Percentiles rank a stretch among this genome's conserved stretches.
These are phyloP conservation scores for Yamadazyma siamensis DNA, from an alignment of 1,139 yeast genomes.

Conservation along the genomic window DNA sequence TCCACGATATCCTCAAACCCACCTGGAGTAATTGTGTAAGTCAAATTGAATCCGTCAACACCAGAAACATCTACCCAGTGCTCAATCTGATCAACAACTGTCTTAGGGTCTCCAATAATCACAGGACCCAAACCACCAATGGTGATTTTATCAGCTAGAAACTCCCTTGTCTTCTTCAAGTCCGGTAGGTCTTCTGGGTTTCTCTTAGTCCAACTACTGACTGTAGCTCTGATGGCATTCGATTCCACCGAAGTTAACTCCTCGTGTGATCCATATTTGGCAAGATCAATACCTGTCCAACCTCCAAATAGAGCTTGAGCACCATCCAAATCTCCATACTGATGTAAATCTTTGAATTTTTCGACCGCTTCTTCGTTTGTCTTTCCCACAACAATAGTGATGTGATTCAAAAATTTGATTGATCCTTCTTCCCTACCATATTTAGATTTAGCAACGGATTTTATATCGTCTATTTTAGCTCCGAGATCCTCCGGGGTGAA, in stretches of 20 bases:
- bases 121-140: constrained; percentile 30
- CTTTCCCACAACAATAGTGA: constrained; percentile 31
- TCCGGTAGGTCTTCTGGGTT: constrained; percentile 24
- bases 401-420: constrained; percentile 31
- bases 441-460: constrained; percentile 24
- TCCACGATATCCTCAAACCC: constrained; percentile 29
- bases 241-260: constrained; percentile 25
- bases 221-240: constrained; percentile 29
- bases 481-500: constrained; percentile 28
- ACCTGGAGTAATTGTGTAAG: constrained; percentile 25
- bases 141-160: constrained; percentile 25
- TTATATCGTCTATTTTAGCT: constrained; percentile 25
- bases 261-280: constrained; percentile 25
- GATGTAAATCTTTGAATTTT: constrained; percentile 26
- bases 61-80: constrained; percentile 28
- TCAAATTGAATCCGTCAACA: constrained; percentile 29
- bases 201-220: constrained; percentile 28
- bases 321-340: constrained; percentile 36
- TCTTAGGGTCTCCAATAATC: constrained; percentile 20
- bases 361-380: constrained; percentile 34
- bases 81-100: constrained; percentile 27
- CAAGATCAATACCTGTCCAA: constrained; percentile 36
- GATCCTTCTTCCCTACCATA: constrained; percentile 32
- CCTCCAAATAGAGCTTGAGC: constrained; percentile 38
- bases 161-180: constrained; percentile 24